Conservation (phyloP, 805 yeast species). For the Metschnikowia anglica region DNA sequence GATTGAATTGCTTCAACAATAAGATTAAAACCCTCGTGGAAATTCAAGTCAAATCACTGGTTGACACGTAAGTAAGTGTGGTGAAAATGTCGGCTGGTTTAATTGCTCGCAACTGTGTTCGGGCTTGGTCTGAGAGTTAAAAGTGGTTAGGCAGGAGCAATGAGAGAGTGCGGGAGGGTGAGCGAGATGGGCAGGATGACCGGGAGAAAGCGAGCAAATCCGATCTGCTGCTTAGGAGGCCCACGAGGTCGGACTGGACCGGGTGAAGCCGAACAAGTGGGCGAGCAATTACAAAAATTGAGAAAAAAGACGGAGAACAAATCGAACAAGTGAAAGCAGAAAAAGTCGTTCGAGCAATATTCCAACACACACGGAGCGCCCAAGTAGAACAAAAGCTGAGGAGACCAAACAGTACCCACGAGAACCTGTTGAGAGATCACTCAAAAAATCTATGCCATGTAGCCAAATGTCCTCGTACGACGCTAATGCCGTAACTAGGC, state of each 20-base stretch:
- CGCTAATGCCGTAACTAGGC: not conserved
- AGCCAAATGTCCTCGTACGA: not conserved
- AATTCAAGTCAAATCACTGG: too few relatives aligned
- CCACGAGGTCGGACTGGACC: not conserved
- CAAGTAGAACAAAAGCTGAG: too few relatives aligned
- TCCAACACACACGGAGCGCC: too few relatives aligned
- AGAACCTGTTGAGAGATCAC: too few relatives aligned
- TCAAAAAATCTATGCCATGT: not conserved
- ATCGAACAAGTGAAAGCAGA: not conserved
- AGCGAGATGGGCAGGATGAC: not conserved
- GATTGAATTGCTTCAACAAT: too few relatives aligned
- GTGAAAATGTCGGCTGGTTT: not conserved
- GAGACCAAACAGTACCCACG: too few relatives aligned
- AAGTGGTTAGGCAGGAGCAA: not conserved
- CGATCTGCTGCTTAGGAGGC: not conserved
- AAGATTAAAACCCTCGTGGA: too few relatives aligned
- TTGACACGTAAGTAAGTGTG: not conserved
- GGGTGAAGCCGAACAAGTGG: not conserved
- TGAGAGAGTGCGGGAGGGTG: constrained; percentile 2
- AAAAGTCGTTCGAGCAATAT: not conserved
- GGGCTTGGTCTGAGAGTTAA: not conserved
- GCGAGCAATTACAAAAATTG: not conserved
- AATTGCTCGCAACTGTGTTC: not conserved
- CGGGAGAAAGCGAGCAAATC: not conserved
- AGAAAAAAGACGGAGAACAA: not conserved